phyloP scores from a whole-genome alignment of 2,329 filamentous ascomycete genomes.

The Fusarium dlaminii region DNA sequence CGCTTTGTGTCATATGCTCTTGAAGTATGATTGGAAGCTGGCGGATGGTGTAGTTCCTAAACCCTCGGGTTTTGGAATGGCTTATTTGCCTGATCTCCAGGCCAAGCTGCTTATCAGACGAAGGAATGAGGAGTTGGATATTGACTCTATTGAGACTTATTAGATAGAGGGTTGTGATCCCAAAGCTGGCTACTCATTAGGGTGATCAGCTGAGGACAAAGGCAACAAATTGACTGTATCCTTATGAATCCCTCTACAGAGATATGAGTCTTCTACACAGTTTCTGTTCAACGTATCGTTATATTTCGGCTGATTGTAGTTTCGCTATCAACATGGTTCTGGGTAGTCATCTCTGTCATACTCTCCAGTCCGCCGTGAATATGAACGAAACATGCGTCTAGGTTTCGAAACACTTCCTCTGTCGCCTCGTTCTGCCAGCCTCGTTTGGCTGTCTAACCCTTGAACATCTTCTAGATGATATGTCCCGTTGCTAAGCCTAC shows the following conservation, averaged over 20 bases:
- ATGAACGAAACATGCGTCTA: slow-evolving; percentile 16
- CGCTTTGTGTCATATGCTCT: slow-evolving; percentile 56
- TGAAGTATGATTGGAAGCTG: slow-evolving; percentile 57
- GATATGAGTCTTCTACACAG: accelerated
- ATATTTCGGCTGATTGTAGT: not conserved
- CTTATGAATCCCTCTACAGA: accelerated
- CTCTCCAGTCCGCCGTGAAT: slow-evolving; percentile 16
- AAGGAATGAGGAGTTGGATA: not conserved
- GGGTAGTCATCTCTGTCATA: slow-evolving; percentile 18
- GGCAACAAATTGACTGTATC: no score
- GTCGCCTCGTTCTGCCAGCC: not conserved
- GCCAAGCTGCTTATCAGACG: not conserved
- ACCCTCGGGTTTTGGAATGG: not conserved
- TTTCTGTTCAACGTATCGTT: accelerated
- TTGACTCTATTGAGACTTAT: slow-evolving; percentile 1
- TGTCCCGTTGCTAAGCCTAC: slow-evolving; percentile 13
- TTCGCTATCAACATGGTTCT: slow-evolving; percentile 1
- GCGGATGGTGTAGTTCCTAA: not conserved
- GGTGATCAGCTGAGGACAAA: not conserved
- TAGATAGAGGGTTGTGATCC: not conserved
- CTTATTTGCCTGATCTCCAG: not conserved
- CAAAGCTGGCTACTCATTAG: no score
- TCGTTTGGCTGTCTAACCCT: not conserved
- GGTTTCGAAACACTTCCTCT: slow-evolving; percentile 9
- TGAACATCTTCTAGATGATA: slow-evolving; percentile 11